phyloP scores from a whole-genome alignment of 495 filamentous ascomycete species.

The Talaromyces stipitatus region DNA sequence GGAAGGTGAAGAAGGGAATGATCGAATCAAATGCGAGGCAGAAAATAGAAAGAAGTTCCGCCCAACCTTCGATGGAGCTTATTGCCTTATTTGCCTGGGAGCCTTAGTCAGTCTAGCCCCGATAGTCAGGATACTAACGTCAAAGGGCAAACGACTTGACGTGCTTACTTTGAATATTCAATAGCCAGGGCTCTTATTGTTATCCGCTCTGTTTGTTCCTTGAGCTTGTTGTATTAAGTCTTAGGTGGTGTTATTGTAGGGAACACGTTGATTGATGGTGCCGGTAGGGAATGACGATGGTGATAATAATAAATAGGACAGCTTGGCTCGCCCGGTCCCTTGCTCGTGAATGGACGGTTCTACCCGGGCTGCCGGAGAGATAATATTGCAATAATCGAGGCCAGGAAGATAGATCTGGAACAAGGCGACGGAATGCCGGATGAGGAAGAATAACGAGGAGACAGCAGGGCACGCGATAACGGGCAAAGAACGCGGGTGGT shows the following conservation, averaged over 20 bases:
- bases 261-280: background rate
- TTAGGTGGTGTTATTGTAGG: background rate
- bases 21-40: background rate
- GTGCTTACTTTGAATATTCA: background rate
- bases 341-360: background rate
- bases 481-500: background rate
- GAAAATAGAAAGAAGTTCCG: background rate
- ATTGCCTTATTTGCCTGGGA: background rate
- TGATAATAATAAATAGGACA: background rate
- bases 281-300: background rate
- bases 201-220: background rate
- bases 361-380: background rate
- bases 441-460: background rate
- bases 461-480: background rate
- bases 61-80: constrained; percentile 1
- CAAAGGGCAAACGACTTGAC: background rate
- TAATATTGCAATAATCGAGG: background rate
- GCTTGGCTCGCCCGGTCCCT: background rate
- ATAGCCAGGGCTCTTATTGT: background rate
- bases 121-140: background rate
- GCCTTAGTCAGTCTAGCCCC: background rate
- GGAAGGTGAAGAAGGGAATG: background rate
- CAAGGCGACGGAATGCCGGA: background rate
- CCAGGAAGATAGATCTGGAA: background rate
- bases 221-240: background rate